These are phyloP conservation scores for Nowakowskiella sp. DNA, from an alignment of 192 early-diverging fungal species.

Conservation along the genomic window DNA sequence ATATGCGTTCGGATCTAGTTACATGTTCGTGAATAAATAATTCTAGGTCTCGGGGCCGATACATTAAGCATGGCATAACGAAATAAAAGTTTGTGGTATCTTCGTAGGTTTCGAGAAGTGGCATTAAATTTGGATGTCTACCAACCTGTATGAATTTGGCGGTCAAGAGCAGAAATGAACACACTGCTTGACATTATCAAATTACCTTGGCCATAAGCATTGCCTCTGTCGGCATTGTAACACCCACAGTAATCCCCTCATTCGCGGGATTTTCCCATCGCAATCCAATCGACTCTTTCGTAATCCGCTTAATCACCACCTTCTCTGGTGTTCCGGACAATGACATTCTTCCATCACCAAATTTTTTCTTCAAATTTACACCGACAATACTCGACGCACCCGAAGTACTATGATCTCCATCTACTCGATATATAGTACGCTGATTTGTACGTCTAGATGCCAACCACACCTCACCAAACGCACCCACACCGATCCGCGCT, in stretches of 20 bases:
- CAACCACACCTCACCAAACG: not conserved
- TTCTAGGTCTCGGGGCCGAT: not conserved
- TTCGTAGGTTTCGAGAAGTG: not conserved
- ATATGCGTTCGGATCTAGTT: no score
- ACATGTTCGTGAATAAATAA: no score
- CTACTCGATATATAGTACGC: not conserved
- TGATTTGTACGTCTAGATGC: not conserved
- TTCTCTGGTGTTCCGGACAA: not conserved
- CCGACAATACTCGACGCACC: no score
- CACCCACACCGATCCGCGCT: not conserved
- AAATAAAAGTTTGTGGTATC: not conserved
- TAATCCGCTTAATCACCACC: not conserved
- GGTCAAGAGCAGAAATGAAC: not conserved
- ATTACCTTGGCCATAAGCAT: not conserved
- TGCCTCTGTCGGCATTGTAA: not conserved
- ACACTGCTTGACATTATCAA: not conserved
- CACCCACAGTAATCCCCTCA: not conserved
- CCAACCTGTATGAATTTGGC: not conserved
- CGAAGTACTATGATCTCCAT: not conserved
- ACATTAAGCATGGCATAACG: not conserved
- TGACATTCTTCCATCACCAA: not conserved
- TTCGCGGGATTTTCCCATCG: not conserved
- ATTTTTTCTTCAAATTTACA: not conserved
- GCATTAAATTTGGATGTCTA: not conserved
- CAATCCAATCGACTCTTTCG: not conserved